phyloP scores from a whole-genome alignment of 2,329 filamentous ascomycete genomes.

The Daldinia sp. region DNA sequence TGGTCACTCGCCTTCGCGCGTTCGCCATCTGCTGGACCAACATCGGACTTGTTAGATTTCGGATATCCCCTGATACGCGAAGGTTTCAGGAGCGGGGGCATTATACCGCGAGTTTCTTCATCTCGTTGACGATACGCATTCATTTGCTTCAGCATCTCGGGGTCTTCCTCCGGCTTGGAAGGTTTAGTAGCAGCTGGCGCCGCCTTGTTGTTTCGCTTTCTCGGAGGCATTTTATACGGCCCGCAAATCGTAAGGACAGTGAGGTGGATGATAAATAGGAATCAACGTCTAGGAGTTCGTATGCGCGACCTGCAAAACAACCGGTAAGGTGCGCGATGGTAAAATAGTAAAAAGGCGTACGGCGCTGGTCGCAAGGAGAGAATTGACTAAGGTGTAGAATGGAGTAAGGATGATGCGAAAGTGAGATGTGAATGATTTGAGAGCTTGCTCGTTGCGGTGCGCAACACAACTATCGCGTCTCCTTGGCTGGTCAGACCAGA shows the following conservation, averaged over 20 bases:
- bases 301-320: background rate
- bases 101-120: no score
- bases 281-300: background rate
- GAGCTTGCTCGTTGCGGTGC: background rate
- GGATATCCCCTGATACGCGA: no score
- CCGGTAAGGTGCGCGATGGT: background rate
- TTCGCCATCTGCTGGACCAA: background rate
- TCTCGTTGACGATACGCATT: no score
- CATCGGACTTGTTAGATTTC: no score
- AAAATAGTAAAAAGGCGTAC: background rate
- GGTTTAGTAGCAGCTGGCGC: no score
- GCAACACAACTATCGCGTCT: constrained; percentile 6
- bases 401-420: background rate
- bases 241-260: background rate
- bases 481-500: background rate
- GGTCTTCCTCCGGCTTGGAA: no score
- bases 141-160: no score
- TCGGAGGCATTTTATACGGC: constrained; percentile 27
- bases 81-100: no score
- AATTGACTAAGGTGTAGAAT: background rate
- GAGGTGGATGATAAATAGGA: background rate
- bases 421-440: background rate
- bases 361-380: background rate
- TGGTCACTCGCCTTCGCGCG: background rate
- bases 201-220: constrained; percentile 27